These are phyloP conservation scores for Sinapis alba DNA, from an alignment of 441 rosid species.

Conservation along the genomic window DNA sequence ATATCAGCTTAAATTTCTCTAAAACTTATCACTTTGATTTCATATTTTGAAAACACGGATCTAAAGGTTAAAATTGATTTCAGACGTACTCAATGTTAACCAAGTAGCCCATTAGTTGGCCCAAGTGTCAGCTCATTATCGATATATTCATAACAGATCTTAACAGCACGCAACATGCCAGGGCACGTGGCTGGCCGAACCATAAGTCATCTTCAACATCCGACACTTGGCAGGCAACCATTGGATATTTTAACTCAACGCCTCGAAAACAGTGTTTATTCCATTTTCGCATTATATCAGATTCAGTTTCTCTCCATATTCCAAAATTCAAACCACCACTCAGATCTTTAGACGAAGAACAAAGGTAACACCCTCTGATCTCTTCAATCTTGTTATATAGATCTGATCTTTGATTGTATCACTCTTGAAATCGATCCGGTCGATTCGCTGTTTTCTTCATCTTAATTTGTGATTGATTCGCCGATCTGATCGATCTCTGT, in stretches of 20 bases:
- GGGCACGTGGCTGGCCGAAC: conserved; percentile 15
- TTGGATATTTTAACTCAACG: conserved; percentile 14
- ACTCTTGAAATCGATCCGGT: conserved; percentile 6
- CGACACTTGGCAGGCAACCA: conserved; percentile 6
- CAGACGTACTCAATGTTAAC: not conserved
- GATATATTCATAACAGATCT: not conserved
- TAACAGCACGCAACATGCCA: not conserved
- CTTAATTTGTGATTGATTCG: too few species aligned
- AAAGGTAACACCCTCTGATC: not conserved
- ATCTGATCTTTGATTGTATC: not conserved
- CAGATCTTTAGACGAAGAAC: conserved; percentile 17
- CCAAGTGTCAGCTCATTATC: not conserved
- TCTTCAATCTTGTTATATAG: not conserved
- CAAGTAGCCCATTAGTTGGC: not conserved
- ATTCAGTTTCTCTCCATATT: conserved; percentile 15
- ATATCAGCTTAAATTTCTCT: too few species aligned
- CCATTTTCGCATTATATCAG: conserved; percentile 5
- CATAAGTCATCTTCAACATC: not conserved
- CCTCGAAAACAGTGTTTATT: conserved; percentile 33
- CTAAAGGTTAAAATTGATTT: too few species aligned
- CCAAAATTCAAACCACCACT: conserved; percentile 15
- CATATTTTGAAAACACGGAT: too few species aligned
- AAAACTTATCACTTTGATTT: too few species aligned
- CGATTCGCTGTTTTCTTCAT: not conserved
- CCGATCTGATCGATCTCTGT: too few species aligned